Percentiles rank a stretch among this genome's conserved stretches.
These are phyloP conservation scores for Xylariaceae sp. DNA, from an alignment of 2,329 filamentous ascomycete genomes.

Conservation along the genomic window DNA sequence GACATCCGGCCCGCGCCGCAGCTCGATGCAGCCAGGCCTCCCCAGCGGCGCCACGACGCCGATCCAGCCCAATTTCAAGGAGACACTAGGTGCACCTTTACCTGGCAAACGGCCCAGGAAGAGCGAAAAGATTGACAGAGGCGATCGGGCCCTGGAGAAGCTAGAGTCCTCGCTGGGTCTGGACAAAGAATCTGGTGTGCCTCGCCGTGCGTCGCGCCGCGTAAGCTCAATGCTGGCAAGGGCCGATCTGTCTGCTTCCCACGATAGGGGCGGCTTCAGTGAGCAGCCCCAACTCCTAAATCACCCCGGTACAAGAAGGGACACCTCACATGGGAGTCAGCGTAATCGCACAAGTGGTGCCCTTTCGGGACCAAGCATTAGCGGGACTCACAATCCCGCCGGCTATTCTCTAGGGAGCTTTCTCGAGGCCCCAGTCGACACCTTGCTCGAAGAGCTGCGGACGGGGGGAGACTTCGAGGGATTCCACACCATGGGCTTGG, in stretches of 20 bases:
- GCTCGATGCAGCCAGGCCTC: conserved; percentile 60
- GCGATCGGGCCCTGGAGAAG: conserved; percentile 46
- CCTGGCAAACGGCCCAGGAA: conserved; percentile 47
- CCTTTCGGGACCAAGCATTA: conserved; percentile 29
- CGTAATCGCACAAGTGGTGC: conserved; percentile 54
- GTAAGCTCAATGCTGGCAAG: conserved; percentile 88
- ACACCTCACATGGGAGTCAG: conserved; percentile 66
- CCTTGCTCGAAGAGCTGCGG: conserved; percentile 60
- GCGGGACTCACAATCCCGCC: conserved; percentile 31
- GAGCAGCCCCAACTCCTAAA: conserved; percentile 47
- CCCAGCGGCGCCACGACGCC: conserved; percentile 73
- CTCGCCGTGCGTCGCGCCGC: conserved; percentile 59
- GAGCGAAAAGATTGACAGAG: conserved; percentile 38
- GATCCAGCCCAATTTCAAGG: conserved; percentile 59
- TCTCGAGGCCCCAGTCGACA: conserved; percentile 61
- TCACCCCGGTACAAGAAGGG: conserved; percentile 46
- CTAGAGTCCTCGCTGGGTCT: conserved; percentile 66
- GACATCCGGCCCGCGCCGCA: conserved; percentile 45
- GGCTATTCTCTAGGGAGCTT: conserved; percentile 47
- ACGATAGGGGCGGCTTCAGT: conserved; percentile 72
- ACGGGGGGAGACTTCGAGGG: conserved; percentile 57
- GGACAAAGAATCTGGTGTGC: conserved; percentile 48
- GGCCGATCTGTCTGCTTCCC: conserved; percentile 77
- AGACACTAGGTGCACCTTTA: conserved; percentile 63
- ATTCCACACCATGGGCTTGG: conserved; percentile 63